A percentile compares a stretch with the other conserved stretches of the same genome.
These are phyloP conservation scores for Geranium brycei DNA, from an alignment of 345 rosid genomes.

Conservation along the genomic window DNA sequence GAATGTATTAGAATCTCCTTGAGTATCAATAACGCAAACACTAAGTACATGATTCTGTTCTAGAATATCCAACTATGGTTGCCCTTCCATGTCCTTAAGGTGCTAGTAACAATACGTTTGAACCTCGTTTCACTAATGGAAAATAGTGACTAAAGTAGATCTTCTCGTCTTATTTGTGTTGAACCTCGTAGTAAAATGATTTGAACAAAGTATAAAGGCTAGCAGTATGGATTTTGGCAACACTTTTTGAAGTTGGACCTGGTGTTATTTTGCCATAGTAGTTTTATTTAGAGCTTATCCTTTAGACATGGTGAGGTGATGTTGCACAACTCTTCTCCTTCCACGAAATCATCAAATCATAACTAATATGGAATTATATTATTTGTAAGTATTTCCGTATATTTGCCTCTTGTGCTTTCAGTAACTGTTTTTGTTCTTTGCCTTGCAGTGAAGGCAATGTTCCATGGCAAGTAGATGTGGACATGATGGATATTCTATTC, in stretches of 20 bases:
- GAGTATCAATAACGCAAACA: no score
- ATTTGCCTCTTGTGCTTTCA: conserved; percentile 10
- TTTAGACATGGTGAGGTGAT: background rate
- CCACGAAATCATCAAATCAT: background rate
- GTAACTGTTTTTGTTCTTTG: conserved; percentile 10
- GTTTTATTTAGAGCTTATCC: background rate
- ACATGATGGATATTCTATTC: conserved; percentile 73
- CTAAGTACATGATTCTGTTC: no score
- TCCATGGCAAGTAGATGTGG: conserved; percentile 82
- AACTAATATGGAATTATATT: background rate
- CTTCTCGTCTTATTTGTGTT: background rate
- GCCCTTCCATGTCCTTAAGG: background rate
- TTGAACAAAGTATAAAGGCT: background rate
- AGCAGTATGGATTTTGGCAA: background rate
- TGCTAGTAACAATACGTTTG: background rate
- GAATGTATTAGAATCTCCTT: background rate
- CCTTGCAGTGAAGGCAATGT: conserved; percentile 45
- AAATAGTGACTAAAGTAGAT: background rate
- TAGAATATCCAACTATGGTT: background rate
- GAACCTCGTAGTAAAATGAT: background rate
- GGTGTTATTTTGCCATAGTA: background rate
- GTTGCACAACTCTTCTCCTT: background rate
- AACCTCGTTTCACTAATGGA: background rate
- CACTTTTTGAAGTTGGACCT: background rate
- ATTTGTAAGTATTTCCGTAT: background rate